A percentile compares a stretch with the other conserved stretches of the same genome.
Conservation (phyloP, 176 grass and related monocot genomes). For the Bothriochloa decipiens region DNA sequence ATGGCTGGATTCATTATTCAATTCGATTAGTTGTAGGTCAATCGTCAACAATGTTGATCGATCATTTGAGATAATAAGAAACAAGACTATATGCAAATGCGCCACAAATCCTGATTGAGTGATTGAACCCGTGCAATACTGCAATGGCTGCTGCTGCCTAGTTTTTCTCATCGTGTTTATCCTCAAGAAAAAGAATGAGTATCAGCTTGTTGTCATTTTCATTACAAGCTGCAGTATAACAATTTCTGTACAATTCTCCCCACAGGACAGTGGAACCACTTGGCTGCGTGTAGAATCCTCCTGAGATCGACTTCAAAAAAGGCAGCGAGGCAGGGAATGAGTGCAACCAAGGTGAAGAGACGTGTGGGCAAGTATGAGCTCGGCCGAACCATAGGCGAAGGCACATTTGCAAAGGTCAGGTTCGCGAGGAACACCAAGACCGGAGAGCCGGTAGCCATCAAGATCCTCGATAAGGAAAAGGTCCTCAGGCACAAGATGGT, state of each 20-base stretch:
- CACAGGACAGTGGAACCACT: conserved; percentile 18
- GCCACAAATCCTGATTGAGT: background rate
- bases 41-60: no score
- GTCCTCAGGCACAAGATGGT: conserved; percentile 94
- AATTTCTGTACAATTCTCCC: background rate
- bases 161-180: no score
- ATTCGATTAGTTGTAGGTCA: no score
- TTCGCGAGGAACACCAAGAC: conserved; percentile 81
- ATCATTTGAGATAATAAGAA: no score
- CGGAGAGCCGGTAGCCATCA: conserved; percentile 78
- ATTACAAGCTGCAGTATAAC: background rate
- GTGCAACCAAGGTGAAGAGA: conserved; percentile 78
- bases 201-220: background rate
- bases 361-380: conserved; percentile 95
- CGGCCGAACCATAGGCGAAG: conserved; percentile 91
- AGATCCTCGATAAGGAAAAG: conserved; percentile 95
- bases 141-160: no score
- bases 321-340: conserved; percentile 51
- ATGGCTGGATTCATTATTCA: no score
- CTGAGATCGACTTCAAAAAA: conserved; percentile 8
- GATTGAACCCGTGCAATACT: no score
- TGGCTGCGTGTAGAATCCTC: background rate
- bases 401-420: conserved; percentile 88
- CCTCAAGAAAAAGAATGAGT: no score
- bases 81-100: background rate